These are phyloP conservation scores for Phoma sp. DNA, from an alignment of 2,329 filamentous ascomycete genomes.

Conservation along the genomic window DNA sequence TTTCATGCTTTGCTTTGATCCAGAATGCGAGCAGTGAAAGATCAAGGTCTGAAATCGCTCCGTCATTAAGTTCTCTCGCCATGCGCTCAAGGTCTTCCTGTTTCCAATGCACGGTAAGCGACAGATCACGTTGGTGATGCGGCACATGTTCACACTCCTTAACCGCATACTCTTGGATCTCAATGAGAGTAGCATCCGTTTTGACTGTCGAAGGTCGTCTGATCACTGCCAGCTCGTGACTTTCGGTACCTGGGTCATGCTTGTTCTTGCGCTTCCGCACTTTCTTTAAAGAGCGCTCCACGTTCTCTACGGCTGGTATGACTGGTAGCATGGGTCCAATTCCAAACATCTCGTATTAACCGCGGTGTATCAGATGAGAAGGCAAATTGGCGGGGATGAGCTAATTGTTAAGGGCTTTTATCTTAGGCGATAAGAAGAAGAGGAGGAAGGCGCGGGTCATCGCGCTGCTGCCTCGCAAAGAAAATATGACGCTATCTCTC, in stretches of 20 bases:
- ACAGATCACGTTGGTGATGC: conserved; percentile 7
- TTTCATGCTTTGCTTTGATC: conserved; percentile 27
- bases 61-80: conserved; percentile 28
- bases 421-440: not conserved
- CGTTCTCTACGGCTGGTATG: not conserved
- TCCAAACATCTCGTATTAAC: conserved; percentile 4
- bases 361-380: not conserved
- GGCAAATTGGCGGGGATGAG: not conserved
- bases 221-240: not conserved
- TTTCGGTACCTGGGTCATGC: not conserved
- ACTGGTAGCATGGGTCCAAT: conserved; percentile 12
- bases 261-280: not conserved
- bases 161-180: not conserved
- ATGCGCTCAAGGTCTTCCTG: conserved; percentile 18
- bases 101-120: conserved; percentile 12
- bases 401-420: not conserved
- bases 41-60: conserved; percentile 33
- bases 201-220: not conserved
- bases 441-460: not conserved
- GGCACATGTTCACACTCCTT: not conserved
- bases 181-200: conserved; percentile 3
- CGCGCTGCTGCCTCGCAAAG: not conserved
- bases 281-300: not conserved
- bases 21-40: conserved; percentile 35
- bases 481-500: not conserved